Conservation (phyloP, 2,329 filamentous ascomycete genomes). For the Microdochium paspali region DNA sequence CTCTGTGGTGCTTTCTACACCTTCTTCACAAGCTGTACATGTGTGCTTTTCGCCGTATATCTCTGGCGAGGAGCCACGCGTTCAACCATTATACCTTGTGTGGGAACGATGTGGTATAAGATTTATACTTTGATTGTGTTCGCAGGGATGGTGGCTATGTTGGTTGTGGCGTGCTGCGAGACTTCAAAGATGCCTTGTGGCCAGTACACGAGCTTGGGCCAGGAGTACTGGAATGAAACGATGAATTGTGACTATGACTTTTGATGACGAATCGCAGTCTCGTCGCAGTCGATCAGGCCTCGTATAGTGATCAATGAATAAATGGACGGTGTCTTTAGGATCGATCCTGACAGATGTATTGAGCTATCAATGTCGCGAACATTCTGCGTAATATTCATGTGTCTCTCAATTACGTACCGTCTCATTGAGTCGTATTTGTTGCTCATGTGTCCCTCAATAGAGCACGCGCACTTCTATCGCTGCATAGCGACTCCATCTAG, state of each 20-base stretch:
- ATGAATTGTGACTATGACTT: neutral
- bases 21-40: conserved; percentile 6
- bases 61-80: neutral
- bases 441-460: no score
- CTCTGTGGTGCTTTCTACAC: conserved; percentile 8
- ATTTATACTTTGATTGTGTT: conserved; percentile 10
- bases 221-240: neutral
- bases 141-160: conserved; percentile 1
- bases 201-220: conserved; percentile 7
- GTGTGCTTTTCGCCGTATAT: conserved; percentile 7
- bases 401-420: no score
- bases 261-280: no score
- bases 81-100: conserved; percentile 16
- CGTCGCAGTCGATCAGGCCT: no score
- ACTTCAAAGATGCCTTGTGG: conserved; percentile 11
- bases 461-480: no score
- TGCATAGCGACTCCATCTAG: no score
- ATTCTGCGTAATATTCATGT: no score
- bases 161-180: conserved; percentile 10
- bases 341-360: no score
- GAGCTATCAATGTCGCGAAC: no score
- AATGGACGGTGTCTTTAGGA: no score
- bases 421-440: no score
- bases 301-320: no score
- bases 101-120: conserved; percentile 13